Evolutionary conservation across 257 asterid genomes (phyloP), one percentile per base, ranked within the genome.

Genomic region (Lantana camara): DNA sequence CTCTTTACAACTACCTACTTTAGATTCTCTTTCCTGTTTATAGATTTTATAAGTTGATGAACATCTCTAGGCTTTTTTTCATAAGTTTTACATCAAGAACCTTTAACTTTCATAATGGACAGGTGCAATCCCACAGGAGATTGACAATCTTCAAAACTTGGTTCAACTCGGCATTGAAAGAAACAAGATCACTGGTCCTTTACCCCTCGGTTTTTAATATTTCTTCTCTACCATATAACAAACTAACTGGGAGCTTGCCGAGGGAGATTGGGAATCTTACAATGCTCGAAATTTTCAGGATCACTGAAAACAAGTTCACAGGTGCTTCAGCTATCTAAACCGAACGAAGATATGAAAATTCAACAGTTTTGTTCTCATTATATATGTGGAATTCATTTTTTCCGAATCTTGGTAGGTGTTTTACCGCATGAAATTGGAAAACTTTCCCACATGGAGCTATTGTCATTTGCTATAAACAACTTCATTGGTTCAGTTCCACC

Each of bases 401-500:
- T 13, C 47, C 45, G n/a, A 38, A 38, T 8, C 11, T 57, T 35
- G 46, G 47, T 34, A 63, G 69, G 69, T 7, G 37, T 32, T 21
- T 13, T 63, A 49, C 69, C 69, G 0, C 20, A 0, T 1, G 38
- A 50, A 58, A 35, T 63, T 16, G 60, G 69, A 4, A 21, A 21
- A 49, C 49, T 63, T 12, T 14, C 12, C 5, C 24, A 47, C 34
- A 59, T 74, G 1, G 35, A 47, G 23, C 7, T 29, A 9, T 54
- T 69, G 0, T 57, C 38, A 40, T 45, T 74, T 0, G 30, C 21
- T 5, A 17, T 0, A 0, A 69, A 74, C 37, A 7, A 35, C 15
- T 54, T 74, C 23, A 48, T 60, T 2, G 76, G 80, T 45, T 56
- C 58, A 10, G 40, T 74, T 34, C 79, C 80, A 4, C 27, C 23